These are phyloP conservation scores for Fraxinus baroniana DNA, from an alignment of 305 asterid species.

Conservation along the genomic window DNA sequence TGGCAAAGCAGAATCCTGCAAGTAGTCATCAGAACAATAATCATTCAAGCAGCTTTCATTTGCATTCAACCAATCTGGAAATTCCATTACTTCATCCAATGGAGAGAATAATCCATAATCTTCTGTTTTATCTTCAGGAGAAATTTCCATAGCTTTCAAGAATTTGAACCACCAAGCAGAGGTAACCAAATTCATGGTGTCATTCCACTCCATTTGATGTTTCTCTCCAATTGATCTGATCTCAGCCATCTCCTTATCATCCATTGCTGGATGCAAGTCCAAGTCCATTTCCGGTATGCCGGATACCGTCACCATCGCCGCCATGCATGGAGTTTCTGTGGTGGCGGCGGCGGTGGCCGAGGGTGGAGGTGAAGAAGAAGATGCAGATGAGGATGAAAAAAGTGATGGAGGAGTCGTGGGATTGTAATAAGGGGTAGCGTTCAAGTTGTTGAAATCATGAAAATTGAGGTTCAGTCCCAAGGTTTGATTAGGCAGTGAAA, in stretches of 20 bases:
- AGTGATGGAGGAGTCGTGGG: conserved; percentile 41
- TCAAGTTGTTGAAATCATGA: conserved; percentile 67
- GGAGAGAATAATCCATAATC: conserved; percentile 43
- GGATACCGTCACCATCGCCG: conserved; percentile 32
- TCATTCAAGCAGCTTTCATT: conserved; percentile 53
- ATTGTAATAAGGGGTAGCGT: conserved; percentile 41
- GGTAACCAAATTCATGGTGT: conserved; percentile 66
- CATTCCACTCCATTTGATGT: conserved; percentile 95
- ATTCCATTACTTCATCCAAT: conserved; percentile 73
- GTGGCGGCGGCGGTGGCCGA: conserved; percentile 30
- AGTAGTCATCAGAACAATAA: conserved; percentile 48
- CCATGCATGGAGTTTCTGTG: conserved; percentile 45
- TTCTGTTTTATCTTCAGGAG: conserved; percentile 37
- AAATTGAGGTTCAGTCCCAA: conserved; percentile 89
- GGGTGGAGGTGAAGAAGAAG: conserved; percentile 55
- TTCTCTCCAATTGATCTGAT: conserved; percentile 89
- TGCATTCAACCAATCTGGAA: conserved; percentile 70
- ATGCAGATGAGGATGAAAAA: conserved; percentile 58
- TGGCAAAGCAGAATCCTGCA: conserved; percentile 70
- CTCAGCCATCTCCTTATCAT: conserved; percentile 84
- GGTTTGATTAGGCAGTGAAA: conserved; percentile 77
- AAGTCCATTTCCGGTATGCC: conserved; percentile 31
- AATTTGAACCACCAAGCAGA: conserved; percentile 94
- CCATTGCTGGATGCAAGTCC: conserved; percentile 71
- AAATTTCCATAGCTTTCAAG: conserved; percentile 67